These are phyloP conservation scores for Bipolaris gigantea DNA, from an alignment of 2,329 filamentous ascomycete genomes.

Conservation along the genomic window DNA sequence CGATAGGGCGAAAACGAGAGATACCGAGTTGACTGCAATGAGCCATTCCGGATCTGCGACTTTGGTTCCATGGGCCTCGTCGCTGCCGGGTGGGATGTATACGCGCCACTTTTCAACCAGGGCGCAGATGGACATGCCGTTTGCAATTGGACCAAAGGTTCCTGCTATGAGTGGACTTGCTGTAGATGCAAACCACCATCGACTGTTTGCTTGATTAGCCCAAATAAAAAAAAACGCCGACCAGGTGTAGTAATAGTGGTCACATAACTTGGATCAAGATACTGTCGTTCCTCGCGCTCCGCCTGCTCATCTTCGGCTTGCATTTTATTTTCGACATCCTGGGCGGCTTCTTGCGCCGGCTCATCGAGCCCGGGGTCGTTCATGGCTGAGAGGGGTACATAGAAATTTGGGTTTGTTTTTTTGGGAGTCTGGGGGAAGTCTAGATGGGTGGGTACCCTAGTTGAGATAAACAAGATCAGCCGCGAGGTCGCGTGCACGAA, in stretches of 20 bases:
- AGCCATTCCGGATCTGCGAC: constrained; percentile 60
- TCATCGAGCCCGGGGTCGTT: constrained; percentile 58
- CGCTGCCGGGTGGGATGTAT: constrained; percentile 51
- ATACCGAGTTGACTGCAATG: constrained; percentile 59
- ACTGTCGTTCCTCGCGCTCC: constrained; percentile 48
- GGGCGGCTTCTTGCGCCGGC: constrained; percentile 51
- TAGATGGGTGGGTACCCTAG: background rate
- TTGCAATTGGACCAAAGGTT: constrained; percentile 58
- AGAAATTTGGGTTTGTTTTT: background rate
- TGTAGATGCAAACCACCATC: constrained; percentile 65
- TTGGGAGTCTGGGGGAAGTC: background rate
- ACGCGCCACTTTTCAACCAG: constrained; percentile 60
- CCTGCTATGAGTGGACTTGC: constrained; percentile 60
- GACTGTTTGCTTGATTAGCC: constrained; percentile 35
- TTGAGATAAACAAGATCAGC: constrained; percentile 9
- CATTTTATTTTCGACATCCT: constrained; percentile 48
- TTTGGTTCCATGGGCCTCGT: constrained; percentile 50
- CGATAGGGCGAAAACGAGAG: constrained; percentile 56
- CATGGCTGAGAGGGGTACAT: constrained; percentile 18
- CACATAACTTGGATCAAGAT: constrained; percentile 48
- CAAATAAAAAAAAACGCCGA: background rate
- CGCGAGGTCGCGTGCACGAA: constrained; percentile 8
- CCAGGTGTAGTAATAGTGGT: background rate
- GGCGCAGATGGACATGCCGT: constrained; percentile 58
- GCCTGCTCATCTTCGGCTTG: constrained; percentile 39